phyloP scores from a whole-genome alignment of 306 rosid species.

The Cicer arietinum region DNA sequence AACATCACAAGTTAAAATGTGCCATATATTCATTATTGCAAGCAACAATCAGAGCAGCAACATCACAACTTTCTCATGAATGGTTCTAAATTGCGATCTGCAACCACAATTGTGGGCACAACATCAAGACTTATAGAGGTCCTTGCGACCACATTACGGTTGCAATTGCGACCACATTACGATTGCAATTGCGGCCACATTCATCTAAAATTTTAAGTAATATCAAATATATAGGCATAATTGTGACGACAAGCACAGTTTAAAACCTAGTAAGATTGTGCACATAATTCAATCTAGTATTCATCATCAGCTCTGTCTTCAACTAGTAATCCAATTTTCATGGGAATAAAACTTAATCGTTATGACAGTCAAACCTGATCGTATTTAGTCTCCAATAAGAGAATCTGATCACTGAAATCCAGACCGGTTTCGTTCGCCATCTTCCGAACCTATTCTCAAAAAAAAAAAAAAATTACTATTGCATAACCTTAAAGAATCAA shows the following conservation, averaged over 20 bases:
- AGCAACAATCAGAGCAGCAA: not conserved
- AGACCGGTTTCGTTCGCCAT: slow-evolving; percentile 88
- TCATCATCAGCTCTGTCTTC: slow-evolving; percentile 22
- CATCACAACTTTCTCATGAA: not conserved
- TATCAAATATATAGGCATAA: not conserved
- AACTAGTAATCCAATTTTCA: slow-evolving; percentile 23
- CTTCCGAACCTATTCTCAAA: slow-evolving; percentile 69
- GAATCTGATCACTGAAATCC: slow-evolving; percentile 91
- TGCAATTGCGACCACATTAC: not conserved
- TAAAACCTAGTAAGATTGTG: slow-evolving; percentile 14
- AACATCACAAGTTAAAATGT: not conserved
- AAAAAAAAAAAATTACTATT: not conserved
- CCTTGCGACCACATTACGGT: not conserved
- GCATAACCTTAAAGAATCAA: slow-evolving; percentile 34
- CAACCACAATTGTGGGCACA: not conserved
- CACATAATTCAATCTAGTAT: slow-evolving; percentile 38
- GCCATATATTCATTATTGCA: slow-evolving; percentile 32
- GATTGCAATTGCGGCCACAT: not conserved
- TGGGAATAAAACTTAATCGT: slow-evolving; percentile 17
- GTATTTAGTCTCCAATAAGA: slow-evolving; percentile 71
- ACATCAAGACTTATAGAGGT: not conserved
- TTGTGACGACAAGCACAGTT: not conserved
- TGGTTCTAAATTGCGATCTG: not conserved
- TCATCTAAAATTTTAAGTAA: not conserved
- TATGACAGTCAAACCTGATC: slow-evolving; percentile 65